phyloP scores from a whole-genome alignment of 1,139 yeast genomes.

The Hemisphaericaspora lyxosophila region DNA sequence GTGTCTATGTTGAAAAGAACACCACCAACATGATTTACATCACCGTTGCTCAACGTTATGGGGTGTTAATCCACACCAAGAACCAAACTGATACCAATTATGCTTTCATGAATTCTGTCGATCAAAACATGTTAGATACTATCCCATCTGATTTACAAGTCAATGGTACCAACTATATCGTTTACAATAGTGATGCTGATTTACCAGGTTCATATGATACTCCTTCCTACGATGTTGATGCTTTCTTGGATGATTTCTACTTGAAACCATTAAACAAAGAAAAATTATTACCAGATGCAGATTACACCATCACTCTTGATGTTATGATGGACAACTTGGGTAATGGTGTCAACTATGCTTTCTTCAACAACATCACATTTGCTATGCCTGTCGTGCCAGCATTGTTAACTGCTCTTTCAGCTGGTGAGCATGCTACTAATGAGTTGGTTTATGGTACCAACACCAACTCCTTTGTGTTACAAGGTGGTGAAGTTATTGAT shows the following conservation, averaged over 20 bases:
- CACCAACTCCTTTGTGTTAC: slow-evolving; percentile 60
- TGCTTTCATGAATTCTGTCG: slow-evolving; percentile 63
- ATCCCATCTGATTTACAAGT: slow-evolving; percentile 54
- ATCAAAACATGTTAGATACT: slow-evolving; percentile 64
- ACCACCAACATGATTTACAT: slow-evolving; percentile 57
- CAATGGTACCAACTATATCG: slow-evolving; percentile 54
- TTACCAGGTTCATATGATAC: slow-evolving; percentile 26
- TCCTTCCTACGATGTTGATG: slow-evolving; percentile 23
- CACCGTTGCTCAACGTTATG: slow-evolving; percentile 70
- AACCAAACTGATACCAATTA: slow-evolving; percentile 46
- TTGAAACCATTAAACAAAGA: slow-evolving; percentile 47
- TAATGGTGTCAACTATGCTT: slow-evolving; percentile 73
- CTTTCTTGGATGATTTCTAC: slow-evolving; percentile 55
- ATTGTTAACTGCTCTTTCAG: slow-evolving; percentile 54
- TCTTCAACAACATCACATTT: slow-evolving; percentile 67
- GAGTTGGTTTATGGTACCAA: slow-evolving; percentile 64
- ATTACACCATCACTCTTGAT: slow-evolving; percentile 56
- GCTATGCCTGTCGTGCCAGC: slow-evolving; percentile 70
- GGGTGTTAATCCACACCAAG: slow-evolving; percentile 61
- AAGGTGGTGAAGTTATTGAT: slow-evolving; percentile 64
- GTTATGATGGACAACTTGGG: slow-evolving; percentile 68
- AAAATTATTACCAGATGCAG: slow-evolving; percentile 54
- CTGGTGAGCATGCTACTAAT: slow-evolving; percentile 47
- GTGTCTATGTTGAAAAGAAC: slow-evolving; percentile 60
- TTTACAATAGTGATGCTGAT: slow-evolving; percentile 41